Conservation (phyloP, 1,139 yeast genomes). For the Geotrichum australiense region DNA sequence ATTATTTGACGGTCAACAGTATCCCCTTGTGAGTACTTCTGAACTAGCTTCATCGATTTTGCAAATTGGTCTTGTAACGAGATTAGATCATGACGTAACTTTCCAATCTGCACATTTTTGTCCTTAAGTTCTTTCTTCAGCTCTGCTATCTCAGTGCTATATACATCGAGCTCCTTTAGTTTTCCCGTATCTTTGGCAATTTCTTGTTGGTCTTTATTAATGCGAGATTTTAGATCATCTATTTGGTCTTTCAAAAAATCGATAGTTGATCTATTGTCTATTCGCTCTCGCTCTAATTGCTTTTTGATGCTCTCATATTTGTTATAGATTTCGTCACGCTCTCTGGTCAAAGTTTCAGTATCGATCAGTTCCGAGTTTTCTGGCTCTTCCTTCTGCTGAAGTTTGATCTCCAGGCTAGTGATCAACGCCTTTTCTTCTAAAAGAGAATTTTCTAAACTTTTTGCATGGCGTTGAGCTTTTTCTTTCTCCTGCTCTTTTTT, state of each 20-base stretch:
- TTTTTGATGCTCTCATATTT: not conserved
- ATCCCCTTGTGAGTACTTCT: slow-evolving; percentile 63
- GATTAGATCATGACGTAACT: slow-evolving; percentile 88
- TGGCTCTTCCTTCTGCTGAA: slow-evolving; percentile 5
- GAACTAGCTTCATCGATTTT: slow-evolving; percentile 76
- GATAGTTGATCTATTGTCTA: not conserved
- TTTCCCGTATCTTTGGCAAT: slow-evolving; percentile 17
- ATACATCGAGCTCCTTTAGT: slow-evolving; percentile 17
- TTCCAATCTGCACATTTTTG: slow-evolving; percentile 76
- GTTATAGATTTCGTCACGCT: not conserved
- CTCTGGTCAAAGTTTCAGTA: not conserved
- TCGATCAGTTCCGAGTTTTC: not conserved
- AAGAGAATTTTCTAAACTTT: slow-evolving; percentile 37
- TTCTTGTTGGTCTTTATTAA: slow-evolving; percentile 22
- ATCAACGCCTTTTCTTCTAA: slow-evolving; percentile 30
- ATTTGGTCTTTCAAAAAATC: slow-evolving; percentile 29
- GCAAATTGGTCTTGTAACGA: slow-evolving; percentile 89
- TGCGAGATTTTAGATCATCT: slow-evolving; percentile 43
- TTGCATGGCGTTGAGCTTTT: slow-evolving; percentile 36
- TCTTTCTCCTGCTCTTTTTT: slow-evolving; percentile 22
- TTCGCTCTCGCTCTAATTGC: not conserved
- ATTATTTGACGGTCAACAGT: slow-evolving; percentile 81
- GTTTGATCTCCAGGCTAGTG: slow-evolving; percentile 23
- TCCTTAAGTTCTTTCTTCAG: slow-evolving; percentile 55
- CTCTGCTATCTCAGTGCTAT: slow-evolving; percentile 22